Percentiles rank a stretch among this genome's conserved stretches.
phyloP scores from a whole-genome alignment of 73 alveolate genomes.

The Breviolum minutum region DNA sequence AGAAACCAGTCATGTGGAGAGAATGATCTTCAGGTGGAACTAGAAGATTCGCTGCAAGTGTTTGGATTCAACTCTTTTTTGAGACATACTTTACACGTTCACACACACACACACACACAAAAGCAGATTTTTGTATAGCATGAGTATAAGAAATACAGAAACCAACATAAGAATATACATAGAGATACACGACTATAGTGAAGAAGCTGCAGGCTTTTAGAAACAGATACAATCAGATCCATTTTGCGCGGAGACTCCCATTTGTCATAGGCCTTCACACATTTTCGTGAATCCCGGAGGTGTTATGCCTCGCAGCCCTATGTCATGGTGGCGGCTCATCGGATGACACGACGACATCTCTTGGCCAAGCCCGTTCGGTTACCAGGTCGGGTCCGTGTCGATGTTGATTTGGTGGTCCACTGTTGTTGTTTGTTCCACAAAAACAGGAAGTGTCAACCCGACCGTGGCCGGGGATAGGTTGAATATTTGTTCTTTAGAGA shows the following conservation, averaged over 20 bases:
- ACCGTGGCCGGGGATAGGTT: too few species aligned
- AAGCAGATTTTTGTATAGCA: too few species aligned
- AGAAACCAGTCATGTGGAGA: constrained; percentile 82
- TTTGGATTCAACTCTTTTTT: not conserved
- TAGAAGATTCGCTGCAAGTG: not conserved
- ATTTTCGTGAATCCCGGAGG: not conserved
- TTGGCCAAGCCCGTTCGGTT: not conserved
- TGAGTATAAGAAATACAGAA: too few species aligned
- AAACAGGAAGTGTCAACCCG: too few species aligned
- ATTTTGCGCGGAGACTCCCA: not conserved
- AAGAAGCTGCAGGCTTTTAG: not conserved
- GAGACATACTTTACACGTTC: not conserved
- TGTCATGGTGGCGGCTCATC: constrained; percentile 63
- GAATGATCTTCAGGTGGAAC: constrained; percentile 82
- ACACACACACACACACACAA: not conserved
- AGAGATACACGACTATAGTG: not conserved
- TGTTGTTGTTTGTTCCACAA: too few species aligned
- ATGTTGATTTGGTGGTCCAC: too few species aligned
- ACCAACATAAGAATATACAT: not conserved
- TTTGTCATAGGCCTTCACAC: not conserved
- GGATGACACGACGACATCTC: constrained; percentile 32
- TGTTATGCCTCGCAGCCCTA: constrained; percentile 92
- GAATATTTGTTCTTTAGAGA: too few species aligned
- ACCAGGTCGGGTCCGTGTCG: not conserved
- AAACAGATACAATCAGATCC: not conserved